Conservation (phyloP, 495 filamentous ascomycete species). For the Talaromyces wortmannii region DNA sequence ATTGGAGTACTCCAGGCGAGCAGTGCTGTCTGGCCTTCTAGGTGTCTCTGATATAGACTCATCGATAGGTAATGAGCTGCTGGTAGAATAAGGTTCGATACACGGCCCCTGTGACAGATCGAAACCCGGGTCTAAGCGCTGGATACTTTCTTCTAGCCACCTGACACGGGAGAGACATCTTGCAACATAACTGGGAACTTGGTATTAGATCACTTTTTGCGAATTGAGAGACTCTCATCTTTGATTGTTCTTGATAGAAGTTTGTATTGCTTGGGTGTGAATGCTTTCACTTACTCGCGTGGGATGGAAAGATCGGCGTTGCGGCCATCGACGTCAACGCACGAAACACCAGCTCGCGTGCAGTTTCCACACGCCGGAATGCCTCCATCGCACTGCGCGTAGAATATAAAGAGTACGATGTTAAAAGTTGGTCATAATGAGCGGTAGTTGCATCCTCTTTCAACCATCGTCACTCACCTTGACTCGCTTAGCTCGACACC, state of each 20-base stretch:
- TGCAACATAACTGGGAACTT: conserved; percentile 7
- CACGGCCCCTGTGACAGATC: conserved; percentile 11
- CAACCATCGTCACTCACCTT: conserved; percentile 4
- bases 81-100: conserved; percentile 4
- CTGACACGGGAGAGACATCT: conserved; percentile 14
- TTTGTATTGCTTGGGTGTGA: neutral
- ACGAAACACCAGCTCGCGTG: conserved; percentile 13
- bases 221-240: no score
- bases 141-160: conserved; percentile 15
- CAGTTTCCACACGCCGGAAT: conserved; percentile 19
- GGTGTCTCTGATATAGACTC: no score
- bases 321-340: conserved; percentile 15
- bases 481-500: conserved; percentile 15
- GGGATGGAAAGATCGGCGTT: conserved; percentile 17
- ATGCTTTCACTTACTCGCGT: conserved; percentile 6
- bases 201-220: neutral
- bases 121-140: conserved; percentile 9
- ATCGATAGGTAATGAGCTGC: no score
- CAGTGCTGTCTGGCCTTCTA: neutral
- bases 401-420: neutral
- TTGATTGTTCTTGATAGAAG: no score
- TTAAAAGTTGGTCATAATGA: neutral
- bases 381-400: conserved; percentile 13
- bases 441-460: no score
- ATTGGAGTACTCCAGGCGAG: neutral